Percentiles rank a stretch among this genome's conserved stretches.
phyloP scores from a whole-genome alignment of 495 filamentous ascomycete genomes.

The Penicillium maclennaniae region DNA sequence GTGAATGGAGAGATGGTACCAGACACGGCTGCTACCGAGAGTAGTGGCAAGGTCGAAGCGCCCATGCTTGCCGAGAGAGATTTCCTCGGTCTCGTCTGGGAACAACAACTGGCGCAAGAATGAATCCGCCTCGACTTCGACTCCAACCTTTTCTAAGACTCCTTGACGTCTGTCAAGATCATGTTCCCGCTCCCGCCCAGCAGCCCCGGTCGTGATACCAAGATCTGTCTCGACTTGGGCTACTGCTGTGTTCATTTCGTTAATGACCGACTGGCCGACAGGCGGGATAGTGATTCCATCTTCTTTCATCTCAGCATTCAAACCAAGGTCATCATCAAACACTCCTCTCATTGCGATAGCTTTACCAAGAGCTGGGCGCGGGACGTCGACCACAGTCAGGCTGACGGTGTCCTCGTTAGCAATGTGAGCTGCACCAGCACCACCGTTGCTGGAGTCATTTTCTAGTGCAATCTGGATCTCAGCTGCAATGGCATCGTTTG shows the following conservation, averaged over 20 bases:
- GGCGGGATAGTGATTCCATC: conserved; percentile 74
- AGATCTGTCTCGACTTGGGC: conserved; percentile 76
- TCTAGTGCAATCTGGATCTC: conserved; percentile 69
- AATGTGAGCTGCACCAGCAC: conserved; percentile 48
- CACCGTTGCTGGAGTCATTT: conserved; percentile 55
- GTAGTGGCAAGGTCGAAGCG: conserved; percentile 68
- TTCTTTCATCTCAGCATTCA: conserved; percentile 94
- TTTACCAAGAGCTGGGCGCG: conserved; percentile 73
- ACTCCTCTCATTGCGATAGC: conserved; percentile 81
- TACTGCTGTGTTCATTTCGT: conserved; percentile 80
- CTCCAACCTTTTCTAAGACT: conserved; percentile 79
- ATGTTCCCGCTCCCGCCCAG: conserved; percentile 67
- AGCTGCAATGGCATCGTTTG: conserved; percentile 79
- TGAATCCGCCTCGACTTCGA: conserved; percentile 74
- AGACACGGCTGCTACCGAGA: conserved; percentile 78
- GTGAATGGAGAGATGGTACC: conserved; percentile 91
- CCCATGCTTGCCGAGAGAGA: conserved; percentile 67
- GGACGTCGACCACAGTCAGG: conserved; percentile 84
- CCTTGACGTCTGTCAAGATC: conserved; percentile 77
- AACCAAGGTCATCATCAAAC: conserved; percentile 87
- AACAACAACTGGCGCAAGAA: conserved; percentile 83
- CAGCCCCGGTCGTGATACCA: conserved; percentile 63
- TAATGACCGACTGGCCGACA: conserved; percentile 71
- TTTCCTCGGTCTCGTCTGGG: conserved; percentile 69
- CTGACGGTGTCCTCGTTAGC: conserved; percentile 79